Percentiles rank a stretch among this genome's conserved stretches.
Evolutionary conservation across 2,329 filamentous ascomycete species (phyloP).

Genomic region (Cladophialophora yegresii): DNA sequence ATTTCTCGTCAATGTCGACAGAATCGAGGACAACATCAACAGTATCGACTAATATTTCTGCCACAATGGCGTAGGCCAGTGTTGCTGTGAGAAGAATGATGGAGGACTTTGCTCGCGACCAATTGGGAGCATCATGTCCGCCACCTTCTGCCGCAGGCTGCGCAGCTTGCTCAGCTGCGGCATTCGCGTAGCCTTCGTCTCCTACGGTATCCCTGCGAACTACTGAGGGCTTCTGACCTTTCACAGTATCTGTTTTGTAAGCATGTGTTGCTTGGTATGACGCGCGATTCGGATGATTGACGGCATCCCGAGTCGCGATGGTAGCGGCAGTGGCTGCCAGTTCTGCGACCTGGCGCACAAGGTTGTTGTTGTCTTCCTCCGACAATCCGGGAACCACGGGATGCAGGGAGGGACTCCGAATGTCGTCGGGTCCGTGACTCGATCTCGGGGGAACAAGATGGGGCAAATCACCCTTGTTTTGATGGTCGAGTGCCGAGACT

Average conservation of each 20-base stretch:
- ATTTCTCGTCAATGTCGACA: slow-evolving; percentile 93
- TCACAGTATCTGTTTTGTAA: slow-evolving; percentile 38
- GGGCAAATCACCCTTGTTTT: slow-evolving; percentile 43
- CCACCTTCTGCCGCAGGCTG: slow-evolving; percentile 52
- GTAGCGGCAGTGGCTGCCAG: slow-evolving; percentile 89
- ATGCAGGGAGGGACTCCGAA: slow-evolving; percentile 42
- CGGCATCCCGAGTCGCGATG: slow-evolving; percentile 77
- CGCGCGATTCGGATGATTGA: slow-evolving; percentile 55
- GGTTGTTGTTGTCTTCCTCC: slow-evolving; percentile 75
- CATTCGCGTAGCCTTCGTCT: slow-evolving; percentile 49
- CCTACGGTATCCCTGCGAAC: slow-evolving; percentile 37
- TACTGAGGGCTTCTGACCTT: slow-evolving; percentile 41
- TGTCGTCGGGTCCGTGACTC: slow-evolving; percentile 48
- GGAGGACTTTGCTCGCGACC: slow-evolving; percentile 87
- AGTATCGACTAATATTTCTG: slow-evolving; percentile 93
- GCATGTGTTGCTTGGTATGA: slow-evolving; percentile 46
- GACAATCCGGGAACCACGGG: slow-evolving; percentile 67
- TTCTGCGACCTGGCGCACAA: slow-evolving; percentile 87
- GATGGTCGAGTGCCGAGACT: slow-evolving; percentile 50
- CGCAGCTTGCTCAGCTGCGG: slow-evolving; percentile 47
- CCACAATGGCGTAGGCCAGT: slow-evolving; percentile 90
- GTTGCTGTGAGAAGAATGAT: slow-evolving; percentile 88
- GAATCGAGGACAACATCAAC: slow-evolving; percentile 94
- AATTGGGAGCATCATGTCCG: slow-evolving; percentile 97
- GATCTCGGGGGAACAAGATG: slow-evolving; percentile 76